Evolutionary conservation across 495 filamentous ascomycete genomes (phyloP).

Genomic region (Lindgomyces ingoldianus): DNA sequence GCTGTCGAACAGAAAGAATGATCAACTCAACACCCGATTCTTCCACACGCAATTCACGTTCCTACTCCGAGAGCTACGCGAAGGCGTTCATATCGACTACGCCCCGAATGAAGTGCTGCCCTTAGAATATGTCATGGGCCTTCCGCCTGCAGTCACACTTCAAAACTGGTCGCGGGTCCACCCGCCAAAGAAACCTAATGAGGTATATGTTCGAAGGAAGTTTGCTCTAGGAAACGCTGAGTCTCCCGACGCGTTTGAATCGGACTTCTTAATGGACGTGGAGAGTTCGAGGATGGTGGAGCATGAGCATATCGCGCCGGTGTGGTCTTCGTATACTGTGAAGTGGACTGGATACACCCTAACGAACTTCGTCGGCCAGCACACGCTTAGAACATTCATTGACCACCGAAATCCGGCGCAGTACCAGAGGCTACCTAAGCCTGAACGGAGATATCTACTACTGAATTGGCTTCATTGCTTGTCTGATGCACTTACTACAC

Average conservation of each 20-base stretch:
- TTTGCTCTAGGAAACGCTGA: conserved; percentile 61
- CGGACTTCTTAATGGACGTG: conserved; percentile 71
- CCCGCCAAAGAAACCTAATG: conserved; percentile 59
- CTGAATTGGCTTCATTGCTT: conserved; percentile 90
- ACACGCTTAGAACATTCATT: conserved; percentile 75
- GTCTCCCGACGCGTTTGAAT: conserved; percentile 50
- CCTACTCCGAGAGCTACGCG: conserved; percentile 67
- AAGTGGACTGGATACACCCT: conserved; percentile 73
- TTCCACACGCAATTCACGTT: conserved; percentile 81
- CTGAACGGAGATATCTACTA: conserved; percentile 65
- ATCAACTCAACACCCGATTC: conserved; percentile 70
- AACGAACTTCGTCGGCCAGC: conserved; percentile 72
- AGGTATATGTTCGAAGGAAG: conserved; percentile 69
- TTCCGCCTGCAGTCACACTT: conserved; percentile 53
- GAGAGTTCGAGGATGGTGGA: conserved; percentile 62
- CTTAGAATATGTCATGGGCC: conserved; percentile 64
- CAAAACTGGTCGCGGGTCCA: conserved; percentile 68
- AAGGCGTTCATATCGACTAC: conserved; percentile 73
- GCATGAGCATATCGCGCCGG: conserved; percentile 78
- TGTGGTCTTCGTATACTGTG: conserved; percentile 78
- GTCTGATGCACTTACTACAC: conserved; percentile 69
- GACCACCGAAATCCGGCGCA: conserved; percentile 52
- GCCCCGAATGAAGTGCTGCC: conserved; percentile 78
- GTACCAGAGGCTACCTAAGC: conserved; percentile 72
- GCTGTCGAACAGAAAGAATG: conserved; percentile 61